These are phyloP conservation scores for Musa troglodytarum DNA, from an alignment of 176 grass and related monocot species.

Conservation along the genomic window DNA sequence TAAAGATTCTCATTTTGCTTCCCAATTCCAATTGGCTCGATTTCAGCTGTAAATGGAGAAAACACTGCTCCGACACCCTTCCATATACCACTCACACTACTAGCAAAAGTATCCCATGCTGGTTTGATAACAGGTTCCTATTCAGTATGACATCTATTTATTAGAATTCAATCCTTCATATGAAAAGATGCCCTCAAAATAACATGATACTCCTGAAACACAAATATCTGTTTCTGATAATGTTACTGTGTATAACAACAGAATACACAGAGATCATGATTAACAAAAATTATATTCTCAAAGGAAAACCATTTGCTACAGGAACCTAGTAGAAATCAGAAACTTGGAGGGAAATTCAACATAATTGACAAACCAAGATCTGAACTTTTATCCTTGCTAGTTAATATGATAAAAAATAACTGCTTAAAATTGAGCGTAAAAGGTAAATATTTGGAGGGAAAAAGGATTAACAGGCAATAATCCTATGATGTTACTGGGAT, in stretches of 20 bases:
- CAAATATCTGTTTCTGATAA: neutral
- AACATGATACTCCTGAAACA: neutral
- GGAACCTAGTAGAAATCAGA: neutral
- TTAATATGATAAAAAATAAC: no score
- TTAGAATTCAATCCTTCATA: neutral
- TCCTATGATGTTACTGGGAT: no score
- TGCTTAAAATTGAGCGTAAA: no score
- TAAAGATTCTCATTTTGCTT: constrained; percentile 84
- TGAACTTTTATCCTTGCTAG: neutral
- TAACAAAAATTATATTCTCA: neutral
- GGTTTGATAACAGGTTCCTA: constrained; percentile 96
- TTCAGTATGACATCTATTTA: neutral
- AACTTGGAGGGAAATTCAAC: neutral
- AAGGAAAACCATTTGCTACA: neutral
- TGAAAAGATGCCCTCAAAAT: neutral
- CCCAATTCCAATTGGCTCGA: constrained; percentile 78
- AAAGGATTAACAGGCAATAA: no score
- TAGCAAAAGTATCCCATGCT: constrained; percentile 82
- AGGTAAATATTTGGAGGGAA: no score
- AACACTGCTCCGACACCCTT: constrained; percentile 85
- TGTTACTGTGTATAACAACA: neutral
- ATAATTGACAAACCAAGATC: neutral
- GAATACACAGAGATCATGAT: neutral
- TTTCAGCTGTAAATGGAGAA: constrained; percentile 80
- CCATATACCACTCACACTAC: constrained; percentile 86